Base-by-base conservation (phyloP, 2,329 filamentous ascomycete species). In the Aulographum hederae region DNA sequence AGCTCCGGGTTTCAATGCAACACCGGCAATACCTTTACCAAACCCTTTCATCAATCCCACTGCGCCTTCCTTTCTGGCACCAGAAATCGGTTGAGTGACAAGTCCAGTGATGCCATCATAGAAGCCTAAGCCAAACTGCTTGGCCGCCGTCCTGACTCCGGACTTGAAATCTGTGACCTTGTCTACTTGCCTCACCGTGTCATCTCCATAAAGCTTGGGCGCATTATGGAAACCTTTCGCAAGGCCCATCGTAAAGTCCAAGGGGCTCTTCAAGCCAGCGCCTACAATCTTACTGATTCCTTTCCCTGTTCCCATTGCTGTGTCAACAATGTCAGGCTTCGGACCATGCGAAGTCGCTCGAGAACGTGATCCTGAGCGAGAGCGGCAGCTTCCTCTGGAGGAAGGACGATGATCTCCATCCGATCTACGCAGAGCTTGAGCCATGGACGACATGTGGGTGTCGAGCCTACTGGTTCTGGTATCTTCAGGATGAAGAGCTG, bases 171-270 rank as follows among this genome's bases (percentile, higher is more conserved):
- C 77, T 0, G 78, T 84, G 4, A 93, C 78, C 42, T 80, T 81
- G 35, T 82, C 77, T 1, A 68, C 59, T n/a, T 77, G 75, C 6
- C 80, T 67, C 1, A 93, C 73, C 1, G 74, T 85, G 2, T 80
- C 72, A 43, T 92, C 84, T 26, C 84, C 78, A 46, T 93, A 93
- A 1, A 93, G 58, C 41, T 70, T 75, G 0, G 85, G 84, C 4
- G 79, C 76, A 43, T 93, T 93, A 46, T 86, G 77, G 48, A 93
- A 91, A 0, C 85, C 85, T 50, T 78, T 78, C 1, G 84, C 78
- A 23, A 93, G 55, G 1, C 78, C 78, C 26, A 93, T 56, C 26
- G 79, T 80, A 39, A 93, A 77, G 48, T 92, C 81, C 64, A 89
- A 76, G 0, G 84, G 85, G 2, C 76, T 75, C 42, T 78, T 80